Base-by-base conservation (phyloP, 1,139 yeast species). In the Suhomyces bokatorum region DNA sequence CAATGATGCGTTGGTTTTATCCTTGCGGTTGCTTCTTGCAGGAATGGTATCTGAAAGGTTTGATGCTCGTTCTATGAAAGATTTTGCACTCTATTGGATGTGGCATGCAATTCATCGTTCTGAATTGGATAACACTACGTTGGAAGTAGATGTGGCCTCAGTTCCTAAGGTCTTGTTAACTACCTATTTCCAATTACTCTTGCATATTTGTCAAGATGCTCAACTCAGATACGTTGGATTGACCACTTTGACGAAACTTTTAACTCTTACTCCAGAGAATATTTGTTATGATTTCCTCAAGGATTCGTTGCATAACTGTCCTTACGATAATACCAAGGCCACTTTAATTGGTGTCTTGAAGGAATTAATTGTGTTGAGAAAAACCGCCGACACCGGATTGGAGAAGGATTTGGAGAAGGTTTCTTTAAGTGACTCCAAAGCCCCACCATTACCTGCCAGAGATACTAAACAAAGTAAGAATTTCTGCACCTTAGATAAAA, bases 231-330 rank as follows among this genome's bases (percentile, higher is more conserved):
- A 61, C 44, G 58, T 59, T 33, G 60, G 66, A 10, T 62, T 78
- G 52, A 80, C 85, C 0, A 65, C 83, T 38, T 62, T 85, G 41
- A 77, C 83, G 1, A 80, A 76, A 52, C 57, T 83, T 2, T 62
- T 90, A 51, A 74, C 84, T 3, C 59, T 77, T 30, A 64, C 83
- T 32, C 78, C 83, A 0, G 88, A 85, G 48, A 67, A 69, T 3
- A 67, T 73, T 12, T 69, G 87, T 1, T 87, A 80, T 62, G 72
- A 70, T 5, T 87, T 85, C 56, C 69, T 88, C 16, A 58, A 73
- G 33, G 93, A 87, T 58, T 77, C 93, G 0, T 69, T 91, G 46
- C 67, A 71, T 30, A 72, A 78, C 45, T 87, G 95, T 58, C 95
- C 96, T 2, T 83, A 73, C 59, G 79, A 75, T 35, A 73, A 74